A percentile compares a stretch with the other conserved stretches of the same genome.
Conservation (phyloP, 768 basidiomycete species). For the Cyathus striatus region DNA sequence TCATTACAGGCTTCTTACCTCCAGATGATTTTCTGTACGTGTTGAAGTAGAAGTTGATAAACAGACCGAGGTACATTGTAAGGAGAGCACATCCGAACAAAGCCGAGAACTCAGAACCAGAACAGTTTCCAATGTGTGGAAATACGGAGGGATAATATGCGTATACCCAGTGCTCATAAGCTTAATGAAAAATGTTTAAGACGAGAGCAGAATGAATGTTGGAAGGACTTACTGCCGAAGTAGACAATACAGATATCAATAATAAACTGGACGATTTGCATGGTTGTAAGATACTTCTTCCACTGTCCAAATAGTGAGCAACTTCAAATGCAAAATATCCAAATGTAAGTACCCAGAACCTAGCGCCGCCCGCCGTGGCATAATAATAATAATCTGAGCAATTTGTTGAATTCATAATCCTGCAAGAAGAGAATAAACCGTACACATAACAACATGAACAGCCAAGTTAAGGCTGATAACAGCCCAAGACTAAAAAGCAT, state of each 20-base stretch:
- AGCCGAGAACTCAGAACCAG: conserved; percentile 86
- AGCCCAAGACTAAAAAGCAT: conserved; percentile 79
- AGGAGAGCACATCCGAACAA: conserved; percentile 85
- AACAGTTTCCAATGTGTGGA: conserved; percentile 79
- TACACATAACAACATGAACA: conserved; percentile 98
- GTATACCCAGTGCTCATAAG: conserved; percentile 79
- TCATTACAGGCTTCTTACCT: conserved; percentile 40
- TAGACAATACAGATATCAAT: conserved; percentile 89
- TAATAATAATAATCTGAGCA: conserved; percentile 95
- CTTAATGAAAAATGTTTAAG: conserved; percentile 20
- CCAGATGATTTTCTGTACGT: conserved; percentile 67
- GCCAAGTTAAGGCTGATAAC: conserved; percentile 86
- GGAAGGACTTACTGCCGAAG: conserved; percentile 74
- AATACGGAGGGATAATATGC: conserved; percentile 55
- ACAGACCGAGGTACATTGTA: conserved; percentile 87
- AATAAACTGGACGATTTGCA: conserved; percentile 96
- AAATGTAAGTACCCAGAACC: conserved; percentile 74
- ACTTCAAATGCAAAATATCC: conserved; percentile 1
- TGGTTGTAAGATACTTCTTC: conserved; percentile 96
- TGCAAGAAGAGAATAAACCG: conserved; percentile 23
- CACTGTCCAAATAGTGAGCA: conserved; percentile 48
- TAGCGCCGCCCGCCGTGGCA: conserved; percentile 94
- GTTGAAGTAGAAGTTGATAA: conserved; percentile 92
- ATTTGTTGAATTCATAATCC: not conserved
- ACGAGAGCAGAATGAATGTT: not conserved